Evolutionary conservation across 2,329 filamentous ascomycete species (phyloP).

Genomic region (Juglanconis juglandina): DNA sequence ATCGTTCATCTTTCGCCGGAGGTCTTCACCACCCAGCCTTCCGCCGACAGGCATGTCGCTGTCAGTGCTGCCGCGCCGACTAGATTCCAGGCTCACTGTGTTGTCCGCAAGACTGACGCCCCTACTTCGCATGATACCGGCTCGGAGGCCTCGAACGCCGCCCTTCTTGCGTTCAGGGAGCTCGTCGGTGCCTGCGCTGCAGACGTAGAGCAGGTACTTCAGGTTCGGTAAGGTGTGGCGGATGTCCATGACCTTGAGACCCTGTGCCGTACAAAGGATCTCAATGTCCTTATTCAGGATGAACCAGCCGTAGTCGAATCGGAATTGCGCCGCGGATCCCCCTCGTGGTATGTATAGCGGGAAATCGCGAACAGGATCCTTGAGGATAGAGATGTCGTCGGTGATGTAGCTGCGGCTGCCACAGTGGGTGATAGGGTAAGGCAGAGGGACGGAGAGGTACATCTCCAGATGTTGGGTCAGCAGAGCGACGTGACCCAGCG

Average conservation of each 20-base stretch:
- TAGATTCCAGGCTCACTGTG: slow-evolving; percentile 36
- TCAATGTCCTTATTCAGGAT: slow-evolving; percentile 96
- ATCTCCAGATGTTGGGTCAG: slow-evolving; percentile 73
- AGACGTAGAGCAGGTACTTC: slow-evolving; percentile 87
- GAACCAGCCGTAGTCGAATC: slow-evolving; percentile 95
- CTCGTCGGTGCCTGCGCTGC: slow-evolving; percentile 71
- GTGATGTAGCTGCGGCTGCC: slow-evolving; percentile 73
- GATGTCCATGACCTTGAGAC: slow-evolving; percentile 80
- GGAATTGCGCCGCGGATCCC: slow-evolving; percentile 70
- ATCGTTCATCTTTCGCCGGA: slow-evolving; percentile 34
- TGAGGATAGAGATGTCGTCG: slow-evolving; percentile 65
- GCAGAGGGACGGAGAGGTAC: slow-evolving; percentile 74
- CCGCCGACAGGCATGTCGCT: slow-evolving; percentile 30
- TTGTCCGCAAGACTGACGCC: slow-evolving; percentile 32
- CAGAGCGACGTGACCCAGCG: slow-evolving; percentile 75
- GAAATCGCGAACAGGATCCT: slow-evolving; percentile 65
- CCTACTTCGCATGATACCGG: slow-evolving; percentile 41
- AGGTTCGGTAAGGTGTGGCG: slow-evolving; percentile 89
- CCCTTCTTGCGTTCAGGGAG: slow-evolving; percentile 60
- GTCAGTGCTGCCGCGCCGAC: slow-evolving; percentile 41
- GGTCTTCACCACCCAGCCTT: slow-evolving; percentile 31
- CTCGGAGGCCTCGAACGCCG: slow-evolving; percentile 57
- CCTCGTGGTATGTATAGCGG: slow-evolving; percentile 68
- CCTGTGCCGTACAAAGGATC: slow-evolving; percentile 59
- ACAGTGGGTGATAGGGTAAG: slow-evolving; percentile 71